Evolutionary conservation across 768 basidiomycete genomes (phyloP).

Genomic region (Leucocoprinus birnbaumii): DNA sequence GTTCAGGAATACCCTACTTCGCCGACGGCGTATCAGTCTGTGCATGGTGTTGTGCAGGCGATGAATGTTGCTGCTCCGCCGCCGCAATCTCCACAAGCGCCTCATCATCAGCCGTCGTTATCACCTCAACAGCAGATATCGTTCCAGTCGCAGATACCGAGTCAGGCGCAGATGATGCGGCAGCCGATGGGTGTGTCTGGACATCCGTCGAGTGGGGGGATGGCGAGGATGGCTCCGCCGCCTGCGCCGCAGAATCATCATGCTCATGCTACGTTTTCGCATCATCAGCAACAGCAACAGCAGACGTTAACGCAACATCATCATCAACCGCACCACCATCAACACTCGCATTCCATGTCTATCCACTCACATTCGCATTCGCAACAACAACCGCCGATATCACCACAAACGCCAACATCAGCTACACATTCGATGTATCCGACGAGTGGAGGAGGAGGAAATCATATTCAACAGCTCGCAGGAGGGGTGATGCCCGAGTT

Average conservation of each 20-base stretch:
- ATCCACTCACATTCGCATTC: slow-evolving; percentile 13
- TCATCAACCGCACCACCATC: slow-evolving; percentile 19
- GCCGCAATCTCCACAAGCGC: slow-evolving; percentile 2
- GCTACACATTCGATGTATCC: slow-evolving; percentile 1
- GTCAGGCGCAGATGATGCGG: not conserved
- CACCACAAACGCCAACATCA: slow-evolving; percentile 1
- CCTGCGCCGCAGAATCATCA: not conserved
- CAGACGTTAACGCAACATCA: slow-evolving; percentile 18
- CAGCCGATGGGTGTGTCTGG: no score
- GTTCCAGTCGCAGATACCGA: not conserved
- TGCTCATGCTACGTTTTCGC: not conserved
- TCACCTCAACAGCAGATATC: slow-evolving; percentile 17
- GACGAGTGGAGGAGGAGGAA: no score
- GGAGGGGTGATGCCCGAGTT: slow-evolving; percentile 23
- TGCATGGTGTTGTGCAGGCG: slow-evolving; percentile 6
- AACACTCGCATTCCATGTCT: not conserved
- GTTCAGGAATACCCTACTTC: slow-evolving; percentile 11
- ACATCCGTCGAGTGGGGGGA: no score
- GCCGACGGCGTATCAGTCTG: slow-evolving; percentile 11
- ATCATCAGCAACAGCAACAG: not conserved
- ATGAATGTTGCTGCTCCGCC: slow-evolving; percentile 10
- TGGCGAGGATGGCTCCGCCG: not conserved
- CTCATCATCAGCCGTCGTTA: slow-evolving; percentile 6
- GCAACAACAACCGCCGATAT: slow-evolving; percentile 8
- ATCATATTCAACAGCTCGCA: slow-evolving; percentile 10